Evolutionary conservation across 495 filamentous ascomycete species (phyloP).

Genomic region (Hyaloscypha hepaticicola): DNA sequence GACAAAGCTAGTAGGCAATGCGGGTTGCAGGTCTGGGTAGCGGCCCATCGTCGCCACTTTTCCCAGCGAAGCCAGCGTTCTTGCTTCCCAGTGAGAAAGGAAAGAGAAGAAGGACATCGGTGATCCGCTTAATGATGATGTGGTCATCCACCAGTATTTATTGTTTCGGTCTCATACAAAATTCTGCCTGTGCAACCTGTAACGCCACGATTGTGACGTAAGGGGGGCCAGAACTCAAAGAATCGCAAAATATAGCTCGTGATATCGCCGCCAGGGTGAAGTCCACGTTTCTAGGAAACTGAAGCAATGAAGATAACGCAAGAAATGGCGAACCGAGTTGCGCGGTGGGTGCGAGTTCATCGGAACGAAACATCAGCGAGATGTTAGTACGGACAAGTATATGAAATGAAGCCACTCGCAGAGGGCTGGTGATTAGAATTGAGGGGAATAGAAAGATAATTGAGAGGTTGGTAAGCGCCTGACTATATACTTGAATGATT

Average conservation of each 20-base stretch:
- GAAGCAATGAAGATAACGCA: neutral
- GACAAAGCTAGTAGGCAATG: slow-evolving; percentile 10
- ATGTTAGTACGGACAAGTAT: neutral
- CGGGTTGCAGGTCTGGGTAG: slow-evolving; percentile 20
- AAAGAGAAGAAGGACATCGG: neutral
- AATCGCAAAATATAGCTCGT: neutral
- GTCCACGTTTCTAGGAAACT: neutral
- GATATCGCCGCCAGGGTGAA: slow-evolving; percentile 3
- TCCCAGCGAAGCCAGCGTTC: neutral
- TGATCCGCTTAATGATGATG: neutral
- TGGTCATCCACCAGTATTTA: neutral
- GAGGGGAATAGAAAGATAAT: neutral
- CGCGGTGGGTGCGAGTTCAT: neutral
- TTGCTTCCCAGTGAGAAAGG: neutral
- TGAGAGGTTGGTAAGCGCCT: neutral
- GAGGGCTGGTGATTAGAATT: neutral
- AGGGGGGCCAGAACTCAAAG: neutral
- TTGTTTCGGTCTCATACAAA: slow-evolving; percentile 7
- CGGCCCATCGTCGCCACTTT: slow-evolving; percentile 6
- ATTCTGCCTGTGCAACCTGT: slow-evolving; percentile 17
- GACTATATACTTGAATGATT: neutral
- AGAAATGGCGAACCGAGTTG: neutral
- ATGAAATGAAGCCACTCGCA: neutral
- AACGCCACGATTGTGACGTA: slow-evolving; percentile 10
- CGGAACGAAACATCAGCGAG: slow-evolving; percentile 3